Percentiles rank a stretch among this genome's conserved stretches.
These are phyloP conservation scores for Nannochloropsis gaditana DNA, from an alignment of 108 stramenopile species.

Conservation along the genomic window DNA sequence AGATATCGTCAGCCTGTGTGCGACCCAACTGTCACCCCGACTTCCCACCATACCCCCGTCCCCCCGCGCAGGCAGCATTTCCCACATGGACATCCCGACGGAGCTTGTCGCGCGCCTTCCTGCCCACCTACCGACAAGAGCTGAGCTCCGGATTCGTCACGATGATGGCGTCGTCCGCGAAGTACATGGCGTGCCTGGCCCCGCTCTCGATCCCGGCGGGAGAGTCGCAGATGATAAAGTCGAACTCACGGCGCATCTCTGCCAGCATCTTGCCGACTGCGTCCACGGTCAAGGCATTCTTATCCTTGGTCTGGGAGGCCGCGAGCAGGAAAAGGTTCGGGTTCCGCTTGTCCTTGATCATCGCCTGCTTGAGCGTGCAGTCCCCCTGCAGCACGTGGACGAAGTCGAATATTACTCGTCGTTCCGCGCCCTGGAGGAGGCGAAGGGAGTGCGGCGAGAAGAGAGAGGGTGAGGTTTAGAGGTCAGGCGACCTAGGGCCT, in stretches of 20 bases:
- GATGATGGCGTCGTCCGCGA: slow-evolving; percentile 64
- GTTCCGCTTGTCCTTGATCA: slow-evolving; percentile 59
- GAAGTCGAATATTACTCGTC: slow-evolving; percentile 65
- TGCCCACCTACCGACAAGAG: slow-evolving; percentile 43
- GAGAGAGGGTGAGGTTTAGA: neutral
- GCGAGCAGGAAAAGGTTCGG: slow-evolving; percentile 56
- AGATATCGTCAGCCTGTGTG: neutral
- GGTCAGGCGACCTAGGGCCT: too few relatives aligned
- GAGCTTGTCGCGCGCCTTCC: too few relatives aligned
- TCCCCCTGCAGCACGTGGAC: slow-evolving; percentile 60
- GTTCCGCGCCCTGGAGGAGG: slow-evolving; percentile 47
- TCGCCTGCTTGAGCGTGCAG: slow-evolving; percentile 60
- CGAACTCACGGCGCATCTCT: slow-evolving; percentile 52
- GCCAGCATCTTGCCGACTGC: slow-evolving; percentile 58
- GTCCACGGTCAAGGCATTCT: slow-evolving; percentile 60
- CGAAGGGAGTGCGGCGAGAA: neutral
- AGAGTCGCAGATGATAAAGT: slow-evolving; percentile 62
- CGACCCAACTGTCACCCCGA: neutral
- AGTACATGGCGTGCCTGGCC: slow-evolving; percentile 65
- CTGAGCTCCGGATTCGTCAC: slow-evolving; percentile 64
- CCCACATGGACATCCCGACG: neutral
- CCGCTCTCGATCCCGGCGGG: slow-evolving; percentile 65
- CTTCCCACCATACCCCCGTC: neutral
- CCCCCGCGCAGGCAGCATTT: neutral
- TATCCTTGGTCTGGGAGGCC: slow-evolving; percentile 64